Evolutionary conservation across 2,329 filamentous ascomycete species (phyloP), one percentile per base, ranked within the genome.

Genomic region (Parastagonospora avenae): DNA sequence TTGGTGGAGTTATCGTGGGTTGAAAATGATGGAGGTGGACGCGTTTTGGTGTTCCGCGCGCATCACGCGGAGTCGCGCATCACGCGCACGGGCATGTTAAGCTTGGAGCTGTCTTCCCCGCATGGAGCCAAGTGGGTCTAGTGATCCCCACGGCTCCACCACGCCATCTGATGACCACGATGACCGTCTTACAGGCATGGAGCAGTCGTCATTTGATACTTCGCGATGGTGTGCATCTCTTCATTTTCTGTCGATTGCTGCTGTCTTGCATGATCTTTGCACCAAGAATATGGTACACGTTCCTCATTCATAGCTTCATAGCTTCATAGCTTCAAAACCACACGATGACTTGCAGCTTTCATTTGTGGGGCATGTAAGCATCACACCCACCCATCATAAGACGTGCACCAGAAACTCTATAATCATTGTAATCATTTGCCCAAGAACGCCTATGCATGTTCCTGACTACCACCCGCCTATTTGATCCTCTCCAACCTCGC

Each of bases 401-500:
- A 39, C 40, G 24, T 32, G 32, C 16, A 19, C 19, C 2, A 11
- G 5, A 24, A 39, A 2, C 15, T 39, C 15, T 39, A 39, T 24
- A 39, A 39, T 12, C 37, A n/a, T 15, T 16, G 8, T 15, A 4
- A 9, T 30, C 16, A 29, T 27, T 24, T 16, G 37, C 31, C 32
- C 9, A 36, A 19, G 14, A 24, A 24, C 19, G 19, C 19, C 19
- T 24, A 24, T 24, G 19, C 19, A 24, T 24, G 19, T 24, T 24
- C 9, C 19, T 4, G 24, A 19, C 12, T 27, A 38, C 2, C 19
- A 8, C 9, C 9, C 9, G 10, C 31, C 54, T 76, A 80, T 55
- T 76, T 74, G 60, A 88, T 86, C 42, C 87, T 82, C 64, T 88
- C 85, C 72, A 92, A 72, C 62, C 85, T 83, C 64, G 87, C 85